Base-by-base conservation (phyloP, 108 stramenopile genomes). In the Nitzschia sp. region DNA sequence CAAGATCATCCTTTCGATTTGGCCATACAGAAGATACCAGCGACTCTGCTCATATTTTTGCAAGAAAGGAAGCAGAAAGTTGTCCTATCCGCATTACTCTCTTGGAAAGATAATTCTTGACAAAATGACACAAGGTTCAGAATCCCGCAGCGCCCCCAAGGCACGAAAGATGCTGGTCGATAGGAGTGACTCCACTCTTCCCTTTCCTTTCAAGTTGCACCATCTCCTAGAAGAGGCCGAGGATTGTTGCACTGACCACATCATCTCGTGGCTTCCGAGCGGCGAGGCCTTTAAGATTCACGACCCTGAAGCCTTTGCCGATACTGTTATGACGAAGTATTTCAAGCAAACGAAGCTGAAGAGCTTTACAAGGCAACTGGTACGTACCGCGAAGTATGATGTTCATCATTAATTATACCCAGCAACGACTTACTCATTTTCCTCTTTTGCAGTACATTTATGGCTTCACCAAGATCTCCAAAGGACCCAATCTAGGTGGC, bases 401-500 rank as follows among this genome's bases (percentile, higher is more conserved):
- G 15, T n/a, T n/a, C n/a, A n/a, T n/a, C n/a, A n/a, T n/a, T n/a
- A n/a, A n/a, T n/a, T n/a, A n/a, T n/a, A n/a, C n/a, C n/a, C n/a
- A n/a, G n/a, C n/a, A n/a, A n/a, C n/a, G n/a, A n/a, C n/a, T 54
- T 42, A 8, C 38, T 42, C 38, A 15, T 42, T 15, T 11, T 23
- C 21, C 6, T 5, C 21, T 54, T 8, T 19, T 24, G 75, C 72
- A 79, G 28, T 61, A 75, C 49, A 23, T 75, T 17, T 75, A 68
- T 54, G 74, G 74, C 9, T 75, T 75, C 33, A 45, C 54, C 8
- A 54, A 36, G 47, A 32, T 75, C 49, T 28, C 34, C 21, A 25
- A 53, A 28, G 89, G 89, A 13, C 48, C 64, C 6, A 80, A 85
- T 54, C 66, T 57, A 28, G 56, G 56, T 18, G 56, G 56, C 27